These are phyloP conservation scores for Aspergillus sojae DNA, from an alignment of 2,329 filamentous ascomycete genomes.

Conservation along the genomic window DNA sequence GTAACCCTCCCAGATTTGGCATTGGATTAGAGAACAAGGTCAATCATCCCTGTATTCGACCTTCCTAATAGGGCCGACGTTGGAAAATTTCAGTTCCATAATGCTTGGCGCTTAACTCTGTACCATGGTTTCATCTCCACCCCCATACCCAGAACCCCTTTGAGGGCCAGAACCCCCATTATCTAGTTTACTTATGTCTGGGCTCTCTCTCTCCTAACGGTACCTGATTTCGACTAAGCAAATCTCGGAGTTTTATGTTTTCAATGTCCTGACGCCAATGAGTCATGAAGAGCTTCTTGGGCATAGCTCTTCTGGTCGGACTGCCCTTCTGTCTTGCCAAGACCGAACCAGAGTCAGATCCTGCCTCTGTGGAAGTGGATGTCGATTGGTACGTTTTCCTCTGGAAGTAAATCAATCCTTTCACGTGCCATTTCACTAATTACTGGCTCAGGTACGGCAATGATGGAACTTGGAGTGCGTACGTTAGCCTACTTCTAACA, in stretches of 20 bases:
- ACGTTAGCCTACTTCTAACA: not conserved
- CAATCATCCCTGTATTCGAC: not conserved
- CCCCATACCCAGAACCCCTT: not conserved
- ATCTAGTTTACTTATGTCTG: not conserved
- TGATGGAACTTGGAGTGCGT: constrained; percentile 7
- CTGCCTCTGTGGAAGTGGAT: not conserved
- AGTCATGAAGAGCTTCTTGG: constrained; percentile 1
- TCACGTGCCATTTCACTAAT: not conserved
- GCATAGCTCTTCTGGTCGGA: constrained; percentile 4
- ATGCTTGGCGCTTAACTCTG: not conserved
- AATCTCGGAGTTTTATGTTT: not conserved
- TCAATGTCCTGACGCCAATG: not conserved
- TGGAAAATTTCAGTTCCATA: not conserved
- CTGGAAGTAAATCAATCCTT: accelerated
- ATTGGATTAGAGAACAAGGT: not conserved
- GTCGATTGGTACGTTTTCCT: not conserved
- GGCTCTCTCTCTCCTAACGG: too few relatives aligned
- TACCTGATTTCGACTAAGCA: not conserved
- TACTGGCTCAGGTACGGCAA: not conserved
- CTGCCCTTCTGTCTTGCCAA: not conserved
- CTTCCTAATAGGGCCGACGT: not conserved
- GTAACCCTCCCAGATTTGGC: not conserved
- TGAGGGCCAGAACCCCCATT: not conserved
- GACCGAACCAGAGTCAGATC: not conserved
- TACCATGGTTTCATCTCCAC: not conserved